phyloP scores from a whole-genome alignment of 2,329 filamentous ascomycete genomes.

The Diaporthe citriasiana region DNA sequence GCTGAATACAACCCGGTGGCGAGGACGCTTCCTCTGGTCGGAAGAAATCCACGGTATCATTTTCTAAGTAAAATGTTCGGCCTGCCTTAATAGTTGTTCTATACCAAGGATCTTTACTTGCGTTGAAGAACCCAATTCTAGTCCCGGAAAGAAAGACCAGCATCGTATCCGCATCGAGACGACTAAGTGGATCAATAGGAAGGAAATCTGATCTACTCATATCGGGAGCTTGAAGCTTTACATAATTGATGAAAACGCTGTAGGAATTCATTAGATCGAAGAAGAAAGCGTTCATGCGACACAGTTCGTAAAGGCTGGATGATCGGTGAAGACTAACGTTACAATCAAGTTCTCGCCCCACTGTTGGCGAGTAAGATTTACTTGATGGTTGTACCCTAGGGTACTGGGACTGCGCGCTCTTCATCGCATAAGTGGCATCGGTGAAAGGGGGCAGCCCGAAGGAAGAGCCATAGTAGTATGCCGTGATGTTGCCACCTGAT shows the following conservation, averaged over 20 bases:
- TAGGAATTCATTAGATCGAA: no score
- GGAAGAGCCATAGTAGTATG: conserved; percentile 29
- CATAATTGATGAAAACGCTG: no score
- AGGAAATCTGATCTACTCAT: neutral
- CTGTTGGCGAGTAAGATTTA: no score
- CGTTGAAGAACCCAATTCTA: neutral
- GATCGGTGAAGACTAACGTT: neutral
- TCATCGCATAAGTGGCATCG: neutral
- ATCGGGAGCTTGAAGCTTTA: no score
- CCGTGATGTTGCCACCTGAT: conserved; percentile 10
- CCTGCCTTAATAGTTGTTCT: neutral
- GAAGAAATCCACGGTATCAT: neutral
- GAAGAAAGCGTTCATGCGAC: no score
- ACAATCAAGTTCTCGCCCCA: neutral
- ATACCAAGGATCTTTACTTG: conserved; percentile 36
- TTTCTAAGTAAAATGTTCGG: neutral
- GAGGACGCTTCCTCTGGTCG: conserved; percentile 35
- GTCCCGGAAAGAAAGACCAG: conserved; percentile 32
- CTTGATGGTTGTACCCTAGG: neutral
- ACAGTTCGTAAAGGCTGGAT: no score
- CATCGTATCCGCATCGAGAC: conserved; percentile 12
- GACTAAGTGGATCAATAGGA: conserved; percentile 16
- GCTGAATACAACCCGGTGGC: conserved; percentile 31
- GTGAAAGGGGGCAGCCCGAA: no score
- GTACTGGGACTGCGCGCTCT: neutral